Evolutionary conservation across 345 rosid genomes (phyloP).

Genomic region (Kandelia obovata): DNA sequence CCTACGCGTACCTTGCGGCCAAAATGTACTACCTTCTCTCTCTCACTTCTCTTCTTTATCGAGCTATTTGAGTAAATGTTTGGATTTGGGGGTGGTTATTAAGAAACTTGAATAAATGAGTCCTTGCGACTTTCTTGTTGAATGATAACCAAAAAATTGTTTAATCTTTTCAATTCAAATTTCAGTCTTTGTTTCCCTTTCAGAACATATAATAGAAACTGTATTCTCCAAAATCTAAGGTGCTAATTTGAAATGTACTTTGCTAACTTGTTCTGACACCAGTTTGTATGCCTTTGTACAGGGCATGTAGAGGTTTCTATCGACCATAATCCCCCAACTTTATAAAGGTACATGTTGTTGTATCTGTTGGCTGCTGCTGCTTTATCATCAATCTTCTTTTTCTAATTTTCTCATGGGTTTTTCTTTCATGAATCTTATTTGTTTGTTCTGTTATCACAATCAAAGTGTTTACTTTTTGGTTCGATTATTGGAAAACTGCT

Average conservation of each 20-base stretch:
- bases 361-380: background rate
- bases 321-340: conserved; percentile 80
- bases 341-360: conserved; percentile 50
- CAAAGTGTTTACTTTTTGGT: background rate
- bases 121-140: too few relatives aligned
- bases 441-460: background rate
- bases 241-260: background rate
- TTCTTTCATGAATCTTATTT: background rate
- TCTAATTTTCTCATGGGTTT: too few relatives aligned
- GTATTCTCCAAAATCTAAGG: background rate
- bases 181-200: too few relatives aligned
- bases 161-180: too few relatives aligned
- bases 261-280: background rate
- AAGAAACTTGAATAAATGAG: too few relatives aligned
- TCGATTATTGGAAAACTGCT: background rate
- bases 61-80: too few relatives aligned
- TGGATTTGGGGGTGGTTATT: too few relatives aligned
- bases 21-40: too few relatives aligned
- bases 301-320: conserved; percentile 67
- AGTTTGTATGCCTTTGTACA: conserved; percentile 19
- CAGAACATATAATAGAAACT: too few relatives aligned
- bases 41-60: too few relatives aligned
- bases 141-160: too few relatives aligned
- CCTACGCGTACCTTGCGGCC: too few relatives aligned
- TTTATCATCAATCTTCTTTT: background rate